Evolutionary conservation across 768 basidiomycete species (phyloP), one percentile per base, ranked within the genome.

Genomic region (Lyophyllum semitale): DNA sequence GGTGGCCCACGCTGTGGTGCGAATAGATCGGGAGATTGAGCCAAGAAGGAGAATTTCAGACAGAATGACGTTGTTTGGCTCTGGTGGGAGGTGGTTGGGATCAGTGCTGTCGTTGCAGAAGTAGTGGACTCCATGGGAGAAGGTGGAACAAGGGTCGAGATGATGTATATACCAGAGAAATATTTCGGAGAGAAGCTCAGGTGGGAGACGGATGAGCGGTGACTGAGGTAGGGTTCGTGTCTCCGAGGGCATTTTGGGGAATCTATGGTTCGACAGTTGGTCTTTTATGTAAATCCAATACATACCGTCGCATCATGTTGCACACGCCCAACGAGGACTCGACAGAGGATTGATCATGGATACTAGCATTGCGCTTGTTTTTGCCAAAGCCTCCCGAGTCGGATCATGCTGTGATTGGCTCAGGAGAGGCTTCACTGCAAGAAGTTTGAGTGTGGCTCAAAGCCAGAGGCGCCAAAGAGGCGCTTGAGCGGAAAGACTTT

Each of bases 101-200:
- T 13, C 33, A 22, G 18, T 20, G 13, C 8, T 15, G 15, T n/a
- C 11, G n/a, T 32, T 32, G 18, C 22, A n/a, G 11, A 42, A 33
- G 20, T 55, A 32, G 43, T 50, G 38, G 18, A 17, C 29, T 12
- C 40, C 41, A 26, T 38, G 32, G 8, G 29, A 55, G 23, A 50
- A 49, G 22, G 37, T 12, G 23, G 25, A 23, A n/a, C 23, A 47
- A 1, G 38, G 49, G 11, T 30, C 26, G 11, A 51, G n/a, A 23
- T 40, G 4, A n/a, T 53, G 20, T 43, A 44, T 43, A 33, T 48
- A 48, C 25, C 27, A 56, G 20, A 53, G 29, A 32, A 55, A 55
- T 13, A 59, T 59, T 11, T 56, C 51, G 9, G 54, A 56, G 35
- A 59, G 44, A 13, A 59, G 48, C 32, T 59, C 59, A 20, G 59